Conservation (phyloP, 176 grass and related monocot genomes). For the Rhynchospora breviuscula region DNA sequence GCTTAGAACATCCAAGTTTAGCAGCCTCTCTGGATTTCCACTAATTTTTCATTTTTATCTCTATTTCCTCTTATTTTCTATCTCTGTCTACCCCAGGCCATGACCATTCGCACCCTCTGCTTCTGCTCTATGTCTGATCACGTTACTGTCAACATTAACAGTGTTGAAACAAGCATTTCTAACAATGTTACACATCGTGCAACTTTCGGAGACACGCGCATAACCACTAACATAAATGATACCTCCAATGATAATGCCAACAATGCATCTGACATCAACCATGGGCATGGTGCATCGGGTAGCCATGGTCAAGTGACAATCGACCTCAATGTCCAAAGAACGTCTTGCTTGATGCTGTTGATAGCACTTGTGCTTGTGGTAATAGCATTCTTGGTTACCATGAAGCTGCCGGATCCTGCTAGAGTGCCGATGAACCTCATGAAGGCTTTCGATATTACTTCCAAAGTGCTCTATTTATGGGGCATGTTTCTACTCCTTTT, state of each 20-base stretch:
- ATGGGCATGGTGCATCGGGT: background rate
- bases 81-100: background rate
- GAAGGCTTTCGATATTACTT: background rate
- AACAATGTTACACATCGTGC: background rate
- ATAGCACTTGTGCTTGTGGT: background rate
- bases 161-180: conserved; percentile 2
- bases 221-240: background rate
- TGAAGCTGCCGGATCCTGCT: background rate
- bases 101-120: background rate
- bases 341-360: background rate
- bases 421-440: background rate
- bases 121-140: conserved; percentile 15
- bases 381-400: background rate
- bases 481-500: background rate
- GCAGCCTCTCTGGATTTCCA: conserved; percentile 15
- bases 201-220: background rate
- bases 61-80: background rate
- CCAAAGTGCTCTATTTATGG: background rate
- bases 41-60: conserved; percentile 8
- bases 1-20: background rate
- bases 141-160: background rate
- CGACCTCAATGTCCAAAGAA: background rate
- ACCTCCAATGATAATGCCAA: background rate
- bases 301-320: background rate
- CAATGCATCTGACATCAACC: background rate